Evolutionary conservation across 139 green algal species (phyloP).

Genomic region (Micractinium sp.): DNA sequence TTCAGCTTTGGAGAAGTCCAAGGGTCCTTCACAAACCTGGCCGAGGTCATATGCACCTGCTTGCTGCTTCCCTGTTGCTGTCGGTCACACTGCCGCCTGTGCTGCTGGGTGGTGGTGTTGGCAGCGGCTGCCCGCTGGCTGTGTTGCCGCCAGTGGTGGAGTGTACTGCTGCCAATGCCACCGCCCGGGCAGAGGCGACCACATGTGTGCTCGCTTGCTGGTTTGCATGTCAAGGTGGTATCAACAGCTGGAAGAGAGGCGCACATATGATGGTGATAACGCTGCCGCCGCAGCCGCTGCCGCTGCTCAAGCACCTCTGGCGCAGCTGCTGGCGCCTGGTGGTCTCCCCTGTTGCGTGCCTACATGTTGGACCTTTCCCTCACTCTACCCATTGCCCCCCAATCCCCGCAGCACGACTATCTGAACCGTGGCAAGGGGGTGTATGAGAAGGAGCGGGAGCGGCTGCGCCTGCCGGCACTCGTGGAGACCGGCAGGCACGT

Average conservation of each 20-base stretch:
- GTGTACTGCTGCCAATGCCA: no score
- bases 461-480: slow-evolving; percentile 15
- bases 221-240: background rate
- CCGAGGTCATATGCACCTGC: background rate
- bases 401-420: slow-evolving; percentile 6
- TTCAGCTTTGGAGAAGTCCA: slow-evolving; percentile 13
- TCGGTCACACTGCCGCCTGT: no score
- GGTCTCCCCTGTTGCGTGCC: background rate
- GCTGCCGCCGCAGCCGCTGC: background rate
- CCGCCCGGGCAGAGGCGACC: no score
- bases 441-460: background rate
- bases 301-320: background rate
- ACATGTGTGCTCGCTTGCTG: background rate
- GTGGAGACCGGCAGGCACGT: slow-evolving; percentile 25
- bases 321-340: background rate
- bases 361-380: background rate
- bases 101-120: no score
- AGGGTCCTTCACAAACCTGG: background rate
- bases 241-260: background rate
- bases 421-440: slow-evolving; percentile 22
- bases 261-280: background rate
- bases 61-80: background rate
- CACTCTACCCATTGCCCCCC: background rate
- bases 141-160: no score
- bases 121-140: no score